Percentiles rank a stretch among this genome's conserved stretches.
These are phyloP conservation scores for Epichloe hybrida DNA, from an alignment of 2,329 filamentous ascomycete species.

Conservation along the genomic window DNA sequence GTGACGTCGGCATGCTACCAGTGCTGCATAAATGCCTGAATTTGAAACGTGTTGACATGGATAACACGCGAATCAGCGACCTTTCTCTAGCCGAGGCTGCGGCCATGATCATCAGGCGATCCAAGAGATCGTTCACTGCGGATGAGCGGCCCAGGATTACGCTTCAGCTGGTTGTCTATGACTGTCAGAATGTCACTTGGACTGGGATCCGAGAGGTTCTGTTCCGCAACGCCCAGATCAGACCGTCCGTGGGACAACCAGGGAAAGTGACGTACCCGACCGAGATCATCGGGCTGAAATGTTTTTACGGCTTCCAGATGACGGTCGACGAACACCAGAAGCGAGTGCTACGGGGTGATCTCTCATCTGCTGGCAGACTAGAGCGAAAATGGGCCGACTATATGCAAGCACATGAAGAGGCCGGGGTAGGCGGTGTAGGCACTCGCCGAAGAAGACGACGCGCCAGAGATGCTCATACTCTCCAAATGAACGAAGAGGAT, in stretches of 20 bases:
- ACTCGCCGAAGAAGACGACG: conserved; percentile 58
- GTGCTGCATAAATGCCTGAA: conserved; percentile 61
- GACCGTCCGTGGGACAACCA: conserved; percentile 30
- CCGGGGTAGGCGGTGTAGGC: conserved; percentile 52
- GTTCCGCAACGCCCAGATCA: conserved; percentile 67
- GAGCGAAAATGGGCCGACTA: conserved; percentile 88
- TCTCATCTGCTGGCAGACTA: conserved; percentile 59
- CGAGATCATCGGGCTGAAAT: conserved; percentile 77
- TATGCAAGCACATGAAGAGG: conserved; percentile 86
- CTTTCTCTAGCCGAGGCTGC: conserved; percentile 76
- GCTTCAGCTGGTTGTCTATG: conserved; percentile 70
- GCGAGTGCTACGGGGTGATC: conserved; percentile 65
- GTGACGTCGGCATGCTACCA: conserved; percentile 72
- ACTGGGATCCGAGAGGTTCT: conserved; percentile 78
- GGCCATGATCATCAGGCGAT: conserved; percentile 58
- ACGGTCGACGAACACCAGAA: conserved; percentile 90
- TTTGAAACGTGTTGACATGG: conserved; percentile 65
- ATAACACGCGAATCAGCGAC: conserved; percentile 86
- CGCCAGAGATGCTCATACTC: conserved; percentile 66
- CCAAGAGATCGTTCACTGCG: conserved; percentile 26
- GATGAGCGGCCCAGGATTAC: conserved; percentile 40
- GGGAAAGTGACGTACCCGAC: conserved; percentile 46
- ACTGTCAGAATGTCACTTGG: conserved; percentile 89
- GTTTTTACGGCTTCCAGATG: conserved; percentile 90
- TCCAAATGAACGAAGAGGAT: conserved; percentile 72